A percentile compares a stretch with the other conserved stretches of the same genome.
Evolutionary conservation across 495 filamentous ascomycete species (phyloP).

Genomic region (Cryomyces minteri): DNA sequence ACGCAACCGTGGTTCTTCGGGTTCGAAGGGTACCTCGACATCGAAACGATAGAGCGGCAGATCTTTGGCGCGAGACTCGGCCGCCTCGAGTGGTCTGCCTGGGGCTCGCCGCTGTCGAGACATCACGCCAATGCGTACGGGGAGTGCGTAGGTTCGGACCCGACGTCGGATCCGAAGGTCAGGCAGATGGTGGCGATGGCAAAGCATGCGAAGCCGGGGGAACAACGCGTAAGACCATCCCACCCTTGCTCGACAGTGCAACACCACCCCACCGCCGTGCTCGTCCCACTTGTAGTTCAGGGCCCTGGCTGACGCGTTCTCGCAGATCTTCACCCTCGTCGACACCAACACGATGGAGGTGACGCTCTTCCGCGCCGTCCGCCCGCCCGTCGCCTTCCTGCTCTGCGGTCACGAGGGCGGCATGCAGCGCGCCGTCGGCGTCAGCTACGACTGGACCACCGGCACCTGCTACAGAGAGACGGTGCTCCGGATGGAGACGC

Average conservation of each 20-base stretch:
- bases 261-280: too few species aligned
- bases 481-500: slow-evolving; percentile 14
- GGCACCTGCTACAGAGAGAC: slow-evolving; percentile 13
- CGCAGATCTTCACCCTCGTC: slow-evolving; percentile 13
- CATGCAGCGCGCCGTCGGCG: slow-evolving; percentile 23
- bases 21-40: slow-evolving; percentile 17
- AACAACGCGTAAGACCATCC: slow-evolving; percentile 1
- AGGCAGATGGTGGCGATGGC: slow-evolving; percentile 1
- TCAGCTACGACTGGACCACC: slow-evolving; percentile 13
- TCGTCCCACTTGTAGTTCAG: too few species aligned
- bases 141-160: slow-evolving; percentile 7
- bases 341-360: slow-evolving; percentile 18
- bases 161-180: slow-evolving; percentile 2
- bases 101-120: slow-evolving; percentile 10
- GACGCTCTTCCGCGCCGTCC: slow-evolving; percentile 17
- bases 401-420: slow-evolving; percentile 23
- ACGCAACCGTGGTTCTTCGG: slow-evolving; percentile 21
- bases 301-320: too few species aligned
- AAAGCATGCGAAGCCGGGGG: slow-evolving; percentile 1
- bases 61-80: slow-evolving; percentile 14
- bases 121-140: slow-evolving; percentile 5
- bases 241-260: not conserved
- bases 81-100: slow-evolving; percentile 13
- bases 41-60: slow-evolving; percentile 13
- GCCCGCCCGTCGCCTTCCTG: slow-evolving; percentile 21